Evolutionary conservation across 768 basidiomycete genomes (phyloP).

Genomic region (Rhodotorula sphaerocarpa): DNA sequence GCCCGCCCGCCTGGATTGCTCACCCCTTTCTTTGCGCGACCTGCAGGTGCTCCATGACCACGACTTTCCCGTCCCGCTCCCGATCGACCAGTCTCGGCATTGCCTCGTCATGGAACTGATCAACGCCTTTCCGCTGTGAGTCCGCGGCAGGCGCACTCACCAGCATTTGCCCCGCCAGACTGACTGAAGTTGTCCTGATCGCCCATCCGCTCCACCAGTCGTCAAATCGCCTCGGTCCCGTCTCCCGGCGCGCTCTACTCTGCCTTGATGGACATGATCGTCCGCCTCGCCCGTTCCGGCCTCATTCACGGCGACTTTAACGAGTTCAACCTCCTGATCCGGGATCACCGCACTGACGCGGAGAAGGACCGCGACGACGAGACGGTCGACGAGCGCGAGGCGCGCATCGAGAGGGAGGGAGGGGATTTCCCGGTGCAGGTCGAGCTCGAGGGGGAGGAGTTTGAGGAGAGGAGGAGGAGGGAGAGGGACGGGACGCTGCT

Average conservation of each 20-base stretch:
- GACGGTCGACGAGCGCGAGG: conserved; percentile 30
- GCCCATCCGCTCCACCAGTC: conserved; percentile 49
- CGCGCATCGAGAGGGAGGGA: conserved; percentile 11
- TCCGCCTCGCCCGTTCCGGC: conserved; percentile 83
- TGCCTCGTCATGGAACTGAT: conserved; percentile 94
- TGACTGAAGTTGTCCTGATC: not conserved
- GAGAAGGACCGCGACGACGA: conserved; percentile 36
- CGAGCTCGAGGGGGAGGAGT: conserved; percentile 29
- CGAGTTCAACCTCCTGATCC: conserved; percentile 96
- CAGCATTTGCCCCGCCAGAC: not conserved
- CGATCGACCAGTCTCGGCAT: conserved; percentile 90
- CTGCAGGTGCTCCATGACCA: conserved; percentile 78
- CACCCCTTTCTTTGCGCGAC: too few relatives aligned
- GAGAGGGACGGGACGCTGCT: conserved; percentile 27
- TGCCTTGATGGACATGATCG: conserved; percentile 85
- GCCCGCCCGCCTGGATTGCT: too few relatives aligned
- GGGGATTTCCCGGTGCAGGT: conserved; percentile 28
- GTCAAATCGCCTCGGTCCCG: conserved; percentile 73
- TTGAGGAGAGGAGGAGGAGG: conserved; percentile 18
- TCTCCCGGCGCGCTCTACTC: conserved; percentile 88
- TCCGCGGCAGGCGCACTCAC: not conserved
- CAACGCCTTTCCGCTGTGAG: conserved; percentile 87
- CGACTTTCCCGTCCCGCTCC: conserved; percentile 82
- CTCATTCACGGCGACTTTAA: conserved; percentile 99
- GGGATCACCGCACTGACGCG: conserved; percentile 46